These are phyloP conservation scores for Chaetomium strumarium DNA, from an alignment of 2,329 filamentous ascomycete species.

Conservation along the genomic window DNA sequence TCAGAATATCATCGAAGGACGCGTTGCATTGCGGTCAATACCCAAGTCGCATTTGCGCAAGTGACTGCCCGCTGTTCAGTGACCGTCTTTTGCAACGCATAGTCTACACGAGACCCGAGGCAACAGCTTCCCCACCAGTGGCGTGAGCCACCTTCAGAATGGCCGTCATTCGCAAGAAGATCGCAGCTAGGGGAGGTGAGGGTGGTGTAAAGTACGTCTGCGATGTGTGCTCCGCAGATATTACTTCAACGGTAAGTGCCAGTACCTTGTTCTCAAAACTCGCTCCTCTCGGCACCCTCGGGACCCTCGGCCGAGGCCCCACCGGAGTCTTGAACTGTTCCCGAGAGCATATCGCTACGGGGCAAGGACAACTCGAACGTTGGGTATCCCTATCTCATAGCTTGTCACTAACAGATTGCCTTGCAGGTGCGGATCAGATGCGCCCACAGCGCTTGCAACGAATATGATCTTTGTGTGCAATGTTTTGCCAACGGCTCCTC, in stretches of 20 bases:
- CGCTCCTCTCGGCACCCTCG: background rate
- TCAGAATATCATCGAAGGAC: conserved; percentile 15
- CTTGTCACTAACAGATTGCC: conserved; percentile 10
- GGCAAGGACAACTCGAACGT: background rate
- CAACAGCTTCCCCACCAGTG: conserved; percentile 13
- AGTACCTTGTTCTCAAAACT: background rate
- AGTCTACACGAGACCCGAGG: too few relatives aligned
- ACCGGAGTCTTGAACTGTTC: too few relatives aligned
- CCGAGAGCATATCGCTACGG: background rate
- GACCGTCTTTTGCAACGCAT: conserved; percentile 3
- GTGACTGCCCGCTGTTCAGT: conserved; percentile 11
- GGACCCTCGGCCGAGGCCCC: too few relatives aligned
- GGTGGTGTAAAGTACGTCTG: conserved; percentile 94
- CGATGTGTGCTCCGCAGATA: conserved; percentile 93
- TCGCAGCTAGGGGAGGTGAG: conserved; percentile 75
- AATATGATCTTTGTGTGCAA: conserved; percentile 94
- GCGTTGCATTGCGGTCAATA: conserved; percentile 8
- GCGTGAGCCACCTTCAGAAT: conserved; percentile 41
- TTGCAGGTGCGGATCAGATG: conserved; percentile 86
- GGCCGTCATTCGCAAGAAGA: conserved; percentile 97
- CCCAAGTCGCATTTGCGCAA: conserved; percentile 2
- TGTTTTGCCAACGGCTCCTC: conserved; percentile 82
- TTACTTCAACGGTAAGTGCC: conserved; percentile 81
- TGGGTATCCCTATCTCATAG: background rate
- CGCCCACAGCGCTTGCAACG: conserved; percentile 73